Base-by-base conservation (phyloP, 2,329 filamentous ascomycete genomes). In the Rhynchosporium graminicola region DNA sequence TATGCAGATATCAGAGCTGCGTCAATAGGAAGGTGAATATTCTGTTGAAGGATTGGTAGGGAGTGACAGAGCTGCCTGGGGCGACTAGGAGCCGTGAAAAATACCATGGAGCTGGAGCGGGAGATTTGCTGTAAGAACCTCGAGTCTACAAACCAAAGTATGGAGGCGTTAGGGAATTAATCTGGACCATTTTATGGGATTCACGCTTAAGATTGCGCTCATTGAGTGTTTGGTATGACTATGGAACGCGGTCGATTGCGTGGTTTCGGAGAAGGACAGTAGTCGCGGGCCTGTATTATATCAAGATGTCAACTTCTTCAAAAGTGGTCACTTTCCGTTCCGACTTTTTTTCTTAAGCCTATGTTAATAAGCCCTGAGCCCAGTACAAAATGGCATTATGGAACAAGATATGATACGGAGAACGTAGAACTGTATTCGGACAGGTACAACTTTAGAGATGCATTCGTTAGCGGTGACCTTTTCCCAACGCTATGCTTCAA, bases 1-100 rank as follows among this genome's bases (percentile, higher is more conserved):
- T 51, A 65, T 8, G 54, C 54, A 63, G 68, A 70, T 42, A 52
- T 59, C 31, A 68, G 68, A 65, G 58, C 59, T 15, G 62, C 45
- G 42, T 65, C 62, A 20, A 38, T 62, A 65, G 55, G 59, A 40
- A 68, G 65, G 59, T 67, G 50, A 66, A 50, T 6, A 52, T 8
- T 26, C 8, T 29, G 51, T 33, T 54, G 36, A 33, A 3, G 33
- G 8, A 52, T 5, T n/a, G 9, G 50, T 10, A 52, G 7, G 33
- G n/a, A 26, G 50, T 20, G 36, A 26, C 26, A 20, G 50, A 8
- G 36, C n/a, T 20, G 7, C 38, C 4, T 29, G 20, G 51, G 33
- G n/a, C 2, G 15, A 12, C 5, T 20, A 10, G 36, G 51, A 38
- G 36, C 51, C 12, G 20, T 28, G 51, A 26, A 42, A 20, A 20